A percentile compares a stretch with the other conserved stretches of the same genome.
These are phyloP conservation scores for Thelephora ganbajun DNA, from an alignment of 768 basidiomycete genomes.

Conservation along the genomic window DNA sequence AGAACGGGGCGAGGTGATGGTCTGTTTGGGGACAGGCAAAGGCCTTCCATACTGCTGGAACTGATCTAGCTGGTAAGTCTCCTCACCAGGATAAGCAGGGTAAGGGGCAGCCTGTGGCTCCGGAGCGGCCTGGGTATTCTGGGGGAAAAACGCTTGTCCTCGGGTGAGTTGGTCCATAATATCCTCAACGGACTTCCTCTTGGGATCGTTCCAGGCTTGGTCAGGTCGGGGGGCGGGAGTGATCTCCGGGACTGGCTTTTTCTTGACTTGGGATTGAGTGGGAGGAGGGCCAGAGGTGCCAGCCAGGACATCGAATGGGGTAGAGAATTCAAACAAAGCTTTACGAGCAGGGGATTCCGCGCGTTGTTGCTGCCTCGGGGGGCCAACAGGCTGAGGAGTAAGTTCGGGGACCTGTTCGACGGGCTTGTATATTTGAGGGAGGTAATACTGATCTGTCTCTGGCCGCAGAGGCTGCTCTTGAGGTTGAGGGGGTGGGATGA, in stretches of 20 bases:
- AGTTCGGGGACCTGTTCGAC: not conserved
- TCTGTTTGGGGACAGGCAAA: slow-evolving; percentile 52
- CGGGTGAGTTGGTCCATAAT: slow-evolving; percentile 61
- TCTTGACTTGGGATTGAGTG: slow-evolving; percentile 30
- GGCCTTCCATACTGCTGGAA: slow-evolving; percentile 32
- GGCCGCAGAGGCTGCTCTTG: slow-evolving; percentile 10
- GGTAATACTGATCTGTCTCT: slow-evolving; percentile 9
- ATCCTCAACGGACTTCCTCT: slow-evolving; percentile 76
- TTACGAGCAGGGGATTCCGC: slow-evolving; percentile 58
- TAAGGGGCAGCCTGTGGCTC: slow-evolving; percentile 11
- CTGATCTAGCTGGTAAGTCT: slow-evolving; percentile 19
- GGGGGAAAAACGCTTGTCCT: slow-evolving; percentile 20
- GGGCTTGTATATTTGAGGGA: not conserved
- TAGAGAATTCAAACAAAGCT: slow-evolving; percentile 77
- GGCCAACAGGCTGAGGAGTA: not conserved
- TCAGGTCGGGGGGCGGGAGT: slow-evolving; percentile 26
- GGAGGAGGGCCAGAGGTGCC: slow-evolving; percentile 20
- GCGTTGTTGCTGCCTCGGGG: slow-evolving; percentile 19
- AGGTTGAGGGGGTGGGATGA: slow-evolving; percentile 11
- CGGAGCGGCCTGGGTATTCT: slow-evolving; percentile 11
- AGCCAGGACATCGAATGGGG: slow-evolving; percentile 69
- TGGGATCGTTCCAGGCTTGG: slow-evolving; percentile 51
- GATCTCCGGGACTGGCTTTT: slow-evolving; percentile 46
- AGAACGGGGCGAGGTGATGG: slow-evolving; percentile 38
- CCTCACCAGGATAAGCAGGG: slow-evolving; percentile 18